phyloP scores from a whole-genome alignment of 2,329 filamentous ascomycete genomes.

The Neodidymelliopsis sp. region DNA sequence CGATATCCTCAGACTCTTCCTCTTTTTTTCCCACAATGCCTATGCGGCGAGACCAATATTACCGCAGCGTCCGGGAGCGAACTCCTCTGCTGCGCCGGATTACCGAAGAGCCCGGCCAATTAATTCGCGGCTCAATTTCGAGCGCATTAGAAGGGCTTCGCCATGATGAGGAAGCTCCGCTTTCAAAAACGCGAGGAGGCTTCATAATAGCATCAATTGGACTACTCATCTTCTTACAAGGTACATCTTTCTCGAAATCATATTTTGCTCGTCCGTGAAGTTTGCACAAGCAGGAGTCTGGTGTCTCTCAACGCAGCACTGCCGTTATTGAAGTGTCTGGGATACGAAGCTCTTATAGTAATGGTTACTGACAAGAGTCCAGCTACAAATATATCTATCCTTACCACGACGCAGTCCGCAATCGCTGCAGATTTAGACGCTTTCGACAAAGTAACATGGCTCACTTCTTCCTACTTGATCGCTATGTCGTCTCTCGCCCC shows the following conservation, averaged over 20 bases:
- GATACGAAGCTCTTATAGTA: constrained; percentile 47
- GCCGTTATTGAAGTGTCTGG: not conserved
- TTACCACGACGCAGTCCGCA: constrained; percentile 80
- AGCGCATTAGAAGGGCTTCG: constrained; percentile 27
- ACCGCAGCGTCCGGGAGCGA: constrained; percentile 17
- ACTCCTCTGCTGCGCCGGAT: constrained; percentile 17
- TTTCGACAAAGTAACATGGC: constrained; percentile 79
- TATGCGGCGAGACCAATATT: constrained; percentile 13
- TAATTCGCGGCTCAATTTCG: constrained; percentile 36
- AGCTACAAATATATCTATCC: constrained; percentile 77
- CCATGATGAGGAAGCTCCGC: constrained; percentile 28
- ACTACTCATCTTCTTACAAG: constrained; percentile 67
- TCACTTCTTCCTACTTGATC: constrained; percentile 76
- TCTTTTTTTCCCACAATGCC: constrained; percentile 9
- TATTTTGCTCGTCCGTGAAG: not conserved
- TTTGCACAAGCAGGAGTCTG: no score
- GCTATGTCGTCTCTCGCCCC: constrained; percentile 66
- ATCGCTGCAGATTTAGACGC: constrained; percentile 79
- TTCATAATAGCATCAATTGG: constrained; percentile 63
- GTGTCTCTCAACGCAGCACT: no score
- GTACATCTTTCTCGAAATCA: constrained; percentile 43
- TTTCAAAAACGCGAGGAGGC: constrained; percentile 38
- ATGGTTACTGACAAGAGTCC: constrained; percentile 25
- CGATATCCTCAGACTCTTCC: not conserved
- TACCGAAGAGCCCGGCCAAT: constrained; percentile 36